Evolutionary conservation across 1,284 basidiomycete species (phyloP).

Genomic region (Moniliella sp.): DNA sequence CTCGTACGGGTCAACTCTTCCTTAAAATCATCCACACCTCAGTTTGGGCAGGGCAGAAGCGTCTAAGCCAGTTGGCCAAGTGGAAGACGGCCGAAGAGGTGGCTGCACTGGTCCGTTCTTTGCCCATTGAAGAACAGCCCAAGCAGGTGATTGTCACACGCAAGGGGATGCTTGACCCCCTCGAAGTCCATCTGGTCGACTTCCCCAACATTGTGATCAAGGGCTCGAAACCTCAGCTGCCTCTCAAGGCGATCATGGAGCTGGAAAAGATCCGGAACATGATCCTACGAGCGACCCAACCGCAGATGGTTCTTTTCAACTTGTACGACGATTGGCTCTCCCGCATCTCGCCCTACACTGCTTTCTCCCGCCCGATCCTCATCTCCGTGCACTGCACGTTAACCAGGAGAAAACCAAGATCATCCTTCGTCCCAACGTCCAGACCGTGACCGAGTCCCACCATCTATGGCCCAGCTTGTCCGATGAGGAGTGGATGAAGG

Average conservation of each 20-base stretch:
- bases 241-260: conserved; percentile 99
- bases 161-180: conserved; percentile 77
- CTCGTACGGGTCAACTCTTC: conserved; percentile 90
- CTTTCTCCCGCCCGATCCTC: conserved; percentile 88
- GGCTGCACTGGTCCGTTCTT: conserved; percentile 78
- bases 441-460: conserved; percentile 82
- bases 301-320: conserved; percentile 97
- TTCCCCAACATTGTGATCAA: conserved; percentile 99
- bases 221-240: conserved; percentile 86
- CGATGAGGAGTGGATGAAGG: conserved; percentile 98
- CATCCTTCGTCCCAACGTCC: conserved; percentile 36
- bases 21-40: conserved; percentile 97
- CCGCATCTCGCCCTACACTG: conserved; percentile 93
- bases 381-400: conserved; percentile 89
- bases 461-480: conserved; percentile 83
- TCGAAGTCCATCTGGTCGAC: conserved; percentile 88
- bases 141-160: conserved; percentile 98
- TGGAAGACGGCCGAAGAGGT: conserved; percentile 99
- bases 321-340: conserved; percentile 98
- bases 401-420: conserved; percentile 96
- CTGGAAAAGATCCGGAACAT: conserved; percentile 99
- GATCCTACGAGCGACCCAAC: conserved; percentile 83
- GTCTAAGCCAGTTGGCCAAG: conserved; percentile 93
- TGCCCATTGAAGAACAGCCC: conserved; percentile 95
- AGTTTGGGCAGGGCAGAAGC: conserved; percentile 98